These are phyloP conservation scores for Pseudogymnoascus sp. DNA, from an alignment of 2,329 filamentous ascomycete genomes.

Conservation along the genomic window DNA sequence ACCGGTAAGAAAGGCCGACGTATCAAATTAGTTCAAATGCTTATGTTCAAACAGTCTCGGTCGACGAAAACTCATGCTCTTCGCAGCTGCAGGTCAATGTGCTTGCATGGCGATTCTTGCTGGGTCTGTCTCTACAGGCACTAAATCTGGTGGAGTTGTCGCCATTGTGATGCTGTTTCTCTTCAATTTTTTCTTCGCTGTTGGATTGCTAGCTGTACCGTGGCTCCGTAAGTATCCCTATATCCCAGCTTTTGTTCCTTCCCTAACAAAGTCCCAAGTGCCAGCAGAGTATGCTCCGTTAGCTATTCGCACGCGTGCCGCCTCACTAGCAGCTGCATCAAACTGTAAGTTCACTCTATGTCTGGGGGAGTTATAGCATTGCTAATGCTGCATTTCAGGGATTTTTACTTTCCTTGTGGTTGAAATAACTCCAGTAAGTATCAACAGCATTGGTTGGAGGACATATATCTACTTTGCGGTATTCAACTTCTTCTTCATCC, in stretches of 20 bases:
- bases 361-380: neutral
- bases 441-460: constrained; percentile 25
- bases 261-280: constrained; percentile 1
- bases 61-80: constrained; percentile 52
- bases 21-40: neutral
- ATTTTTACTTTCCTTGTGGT: constrained; percentile 23
- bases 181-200: constrained; percentile 42
- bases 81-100: constrained; percentile 29
- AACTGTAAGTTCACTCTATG: constrained; percentile 20
- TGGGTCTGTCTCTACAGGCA: constrained; percentile 35
- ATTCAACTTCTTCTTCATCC: constrained; percentile 31
- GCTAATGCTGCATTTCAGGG: neutral
- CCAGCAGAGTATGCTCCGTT: constrained; percentile 45
- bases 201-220: constrained; percentile 40
- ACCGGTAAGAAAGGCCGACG: constrained; percentile 27
- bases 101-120: constrained; percentile 48
- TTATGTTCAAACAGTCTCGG: constrained; percentile 31
- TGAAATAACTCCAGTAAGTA: constrained; percentile 28
- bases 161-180: constrained; percentile 31
- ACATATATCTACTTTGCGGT: constrained; percentile 51
- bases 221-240: constrained; percentile 35
- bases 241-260: neutral
- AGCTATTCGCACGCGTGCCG: constrained; percentile 32
- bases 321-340: constrained; percentile 32
- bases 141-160: constrained; percentile 33